A percentile compares a stretch with the other conserved stretches of the same genome.
Conservation (phyloP, 2,329 filamentous ascomycete genomes). For the Penicillium sp. region DNA sequence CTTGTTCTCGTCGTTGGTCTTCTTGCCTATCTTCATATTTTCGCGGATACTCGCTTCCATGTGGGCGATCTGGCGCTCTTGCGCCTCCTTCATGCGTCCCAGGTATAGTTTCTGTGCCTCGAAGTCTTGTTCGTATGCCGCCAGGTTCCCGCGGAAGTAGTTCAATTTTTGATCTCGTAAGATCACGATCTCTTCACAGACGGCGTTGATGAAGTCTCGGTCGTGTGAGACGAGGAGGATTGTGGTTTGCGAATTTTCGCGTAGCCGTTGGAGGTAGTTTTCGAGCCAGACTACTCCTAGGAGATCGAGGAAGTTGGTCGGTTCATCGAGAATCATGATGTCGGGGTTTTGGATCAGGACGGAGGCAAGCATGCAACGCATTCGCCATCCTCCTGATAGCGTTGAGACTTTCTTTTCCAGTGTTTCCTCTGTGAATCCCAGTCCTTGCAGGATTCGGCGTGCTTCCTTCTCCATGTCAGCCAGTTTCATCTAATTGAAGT, state of each 20-base stretch:
- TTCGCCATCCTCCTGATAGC: conserved; percentile 76
- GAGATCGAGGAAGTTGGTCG: conserved; percentile 82
- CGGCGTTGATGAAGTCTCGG: conserved; percentile 73
- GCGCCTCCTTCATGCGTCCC: conserved; percentile 74
- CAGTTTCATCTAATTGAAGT: conserved; percentile 49
- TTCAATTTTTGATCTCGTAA: conserved; percentile 69
- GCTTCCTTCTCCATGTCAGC: conserved; percentile 66
- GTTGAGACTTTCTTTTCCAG: conserved; percentile 61
- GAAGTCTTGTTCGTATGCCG: conserved; percentile 67
- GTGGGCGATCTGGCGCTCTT: conserved; percentile 76
- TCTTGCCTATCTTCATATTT: conserved; percentile 72
- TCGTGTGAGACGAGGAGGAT: conserved; percentile 82
- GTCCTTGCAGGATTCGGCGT: conserved; percentile 63
- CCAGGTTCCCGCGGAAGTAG: conserved; percentile 73
- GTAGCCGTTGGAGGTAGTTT: conserved; percentile 62
- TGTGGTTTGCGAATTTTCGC: conserved; percentile 57
- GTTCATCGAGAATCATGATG: conserved; percentile 79
- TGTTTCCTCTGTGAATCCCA: conserved; percentile 67
- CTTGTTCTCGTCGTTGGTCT: conserved; percentile 79
- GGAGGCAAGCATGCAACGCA: conserved; percentile 65
- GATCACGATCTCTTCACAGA: conserved; percentile 74
- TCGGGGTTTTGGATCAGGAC: conserved; percentile 72
- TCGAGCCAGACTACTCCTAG: conserved; percentile 84
- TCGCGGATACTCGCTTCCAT: conserved; percentile 75
- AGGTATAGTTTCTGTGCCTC: conserved; percentile 66